Percentiles rank a stretch among this genome's conserved stretches.
Conservation (phyloP, 768 basidiomycete species). For the Suillus placidus region DNA sequence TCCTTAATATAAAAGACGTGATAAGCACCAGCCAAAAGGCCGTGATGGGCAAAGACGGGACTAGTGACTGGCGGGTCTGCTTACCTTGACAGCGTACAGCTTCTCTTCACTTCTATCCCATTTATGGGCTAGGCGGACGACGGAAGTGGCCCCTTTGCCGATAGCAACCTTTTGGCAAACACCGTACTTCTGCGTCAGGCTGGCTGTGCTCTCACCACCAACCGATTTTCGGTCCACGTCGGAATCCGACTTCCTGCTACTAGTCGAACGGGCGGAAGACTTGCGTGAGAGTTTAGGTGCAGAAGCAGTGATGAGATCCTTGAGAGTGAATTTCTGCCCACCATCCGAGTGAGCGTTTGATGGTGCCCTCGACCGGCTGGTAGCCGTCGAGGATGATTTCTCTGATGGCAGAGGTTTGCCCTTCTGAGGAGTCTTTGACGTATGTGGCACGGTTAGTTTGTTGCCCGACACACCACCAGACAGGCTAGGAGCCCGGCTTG, state of each 20-base stretch:
- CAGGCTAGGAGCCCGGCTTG: constrained; percentile 43
- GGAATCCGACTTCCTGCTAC: constrained; percentile 68
- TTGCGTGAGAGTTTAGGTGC: constrained; percentile 78
- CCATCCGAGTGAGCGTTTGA: constrained; percentile 58
- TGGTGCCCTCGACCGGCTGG: constrained; percentile 38
- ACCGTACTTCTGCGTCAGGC: constrained; percentile 88
- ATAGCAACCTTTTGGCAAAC: constrained; percentile 97
- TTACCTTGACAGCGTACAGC: constrained; percentile 95
- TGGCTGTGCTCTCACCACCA: constrained; percentile 55
- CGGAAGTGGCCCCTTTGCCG: constrained; percentile 97
- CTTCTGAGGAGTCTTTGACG: constrained; percentile 28
- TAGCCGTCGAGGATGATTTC: constrained; percentile 20
- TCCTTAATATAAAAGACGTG: constrained; percentile 55
- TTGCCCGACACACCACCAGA: constrained; percentile 42
- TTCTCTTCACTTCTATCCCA: constrained; percentile 98
- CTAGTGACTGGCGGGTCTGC: constrained; percentile 25
- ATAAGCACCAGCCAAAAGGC: background rate
- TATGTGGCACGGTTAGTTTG: constrained; percentile 33
- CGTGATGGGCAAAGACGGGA: background rate
- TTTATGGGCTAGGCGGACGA: constrained; percentile 95
- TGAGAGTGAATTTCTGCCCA: constrained; percentile 80
- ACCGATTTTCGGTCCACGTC: constrained; percentile 50
- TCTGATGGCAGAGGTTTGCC: constrained; percentile 21
- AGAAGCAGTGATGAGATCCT: constrained; percentile 64
- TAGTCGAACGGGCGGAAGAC: constrained; percentile 70